Base-by-base conservation (phyloP, 108 stramenopile species). In the Skeletonema grethae region DNA sequence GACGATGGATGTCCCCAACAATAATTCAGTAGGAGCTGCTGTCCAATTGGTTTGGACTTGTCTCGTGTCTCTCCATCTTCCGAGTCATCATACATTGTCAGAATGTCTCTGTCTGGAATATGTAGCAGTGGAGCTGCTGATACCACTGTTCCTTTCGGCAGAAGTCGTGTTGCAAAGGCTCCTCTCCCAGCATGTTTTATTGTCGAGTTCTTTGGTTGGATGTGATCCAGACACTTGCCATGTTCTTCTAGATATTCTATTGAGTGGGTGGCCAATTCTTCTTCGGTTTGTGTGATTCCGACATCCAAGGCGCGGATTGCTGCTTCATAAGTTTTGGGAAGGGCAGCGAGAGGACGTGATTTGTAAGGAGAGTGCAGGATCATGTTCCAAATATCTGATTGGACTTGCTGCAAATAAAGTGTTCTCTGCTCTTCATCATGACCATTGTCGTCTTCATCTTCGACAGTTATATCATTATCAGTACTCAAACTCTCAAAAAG, bases 11-110 rank as follows among this genome's bases (percentile, higher is more conserved):
- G 88, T 0, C 86, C 86, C 81, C 87, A 90, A 36, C 92, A 93
- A 59, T 93, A 93, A 48, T 93, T 93, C 60, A 90, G 53, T 18
- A 87, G 39, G 0, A 93, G 65, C 55, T 93, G 92, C 9, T 78
- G 32, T 24, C 75, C 69, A 46, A 61, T 70, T 15, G 72, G 71
- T 36, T 84, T 48, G 20, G 74, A 61, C 28, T 57, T 11, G 30
- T 70, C 62, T 38, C 77, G 57, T 13, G 50, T 16, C 36, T 72
- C 63, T 32, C 72, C 60, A 16, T 73, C 74, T 41, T 67, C 30
- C 30, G 24, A 67, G 9, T 82, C 69, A 10, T 36, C 77, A 46
- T 82, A 87, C 79, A 87, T 85, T 10, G 35, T 82, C 24, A 86
- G 66, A n/a, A 68, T 32, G 53, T 68, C 67, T 63, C 75, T 53